Evolutionary conservation across 305 asterid species (phyloP).

Genomic region (Fraxinus albicans): DNA sequence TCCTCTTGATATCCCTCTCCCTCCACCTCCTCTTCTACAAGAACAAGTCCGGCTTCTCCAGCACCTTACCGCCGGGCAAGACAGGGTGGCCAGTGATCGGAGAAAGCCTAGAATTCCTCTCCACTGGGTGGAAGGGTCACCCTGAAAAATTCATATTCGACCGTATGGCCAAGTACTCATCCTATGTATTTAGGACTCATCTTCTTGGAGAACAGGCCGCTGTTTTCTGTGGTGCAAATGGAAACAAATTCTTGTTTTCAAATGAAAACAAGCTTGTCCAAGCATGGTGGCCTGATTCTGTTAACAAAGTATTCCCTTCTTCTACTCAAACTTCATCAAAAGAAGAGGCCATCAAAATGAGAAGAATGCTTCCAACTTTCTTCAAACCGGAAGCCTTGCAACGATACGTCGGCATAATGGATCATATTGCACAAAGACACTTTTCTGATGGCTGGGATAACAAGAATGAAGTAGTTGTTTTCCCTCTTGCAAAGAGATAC

Average conservation of each 20-base stretch:
- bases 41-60: constrained; percentile 14
- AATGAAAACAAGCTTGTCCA: constrained; percentile 69
- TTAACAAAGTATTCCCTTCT: constrained; percentile 67
- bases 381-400: constrained; percentile 67
- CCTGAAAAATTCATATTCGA: constrained; percentile 79
- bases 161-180: constrained; percentile 49
- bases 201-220: constrained; percentile 53
- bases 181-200: constrained; percentile 56
- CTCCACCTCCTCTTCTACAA: constrained; percentile 54
- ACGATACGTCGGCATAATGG: constrained; percentile 70
- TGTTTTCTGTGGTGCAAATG: constrained; percentile 56
- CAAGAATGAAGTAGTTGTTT: constrained; percentile 40
- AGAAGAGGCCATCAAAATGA: constrained; percentile 64
- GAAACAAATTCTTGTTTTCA: constrained; percentile 63
- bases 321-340: constrained; percentile 46
- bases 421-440: constrained; percentile 53
- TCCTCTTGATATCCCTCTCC: constrained; percentile 37
- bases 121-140: constrained; percentile 69
- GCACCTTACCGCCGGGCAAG: constrained; percentile 59
- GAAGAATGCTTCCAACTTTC: constrained; percentile 64
- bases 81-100: constrained; percentile 73
- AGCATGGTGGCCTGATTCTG: constrained; percentile 72
- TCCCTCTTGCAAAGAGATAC: constrained; percentile 54
- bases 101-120: constrained; percentile 67
- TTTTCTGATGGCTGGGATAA: constrained; percentile 65